phyloP scores from a whole-genome alignment of 768 basidiomycete genomes.

The Podaxis sp. region DNA sequence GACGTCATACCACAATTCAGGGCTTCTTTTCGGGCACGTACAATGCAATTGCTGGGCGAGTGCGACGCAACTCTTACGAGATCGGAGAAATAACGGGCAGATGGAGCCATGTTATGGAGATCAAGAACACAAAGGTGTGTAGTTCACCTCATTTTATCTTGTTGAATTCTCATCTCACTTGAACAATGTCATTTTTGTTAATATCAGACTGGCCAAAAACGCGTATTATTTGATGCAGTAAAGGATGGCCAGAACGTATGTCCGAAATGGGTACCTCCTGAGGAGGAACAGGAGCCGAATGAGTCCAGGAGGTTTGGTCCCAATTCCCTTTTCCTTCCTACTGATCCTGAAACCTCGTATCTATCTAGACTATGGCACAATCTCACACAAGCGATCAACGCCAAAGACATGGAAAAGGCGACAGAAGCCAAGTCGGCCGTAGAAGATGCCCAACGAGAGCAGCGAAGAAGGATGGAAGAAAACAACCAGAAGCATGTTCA shows the following conservation, averaged over 20 bases:
- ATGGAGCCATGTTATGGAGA: constrained; percentile 92
- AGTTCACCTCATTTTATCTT: background rate
- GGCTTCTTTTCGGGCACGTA: constrained; percentile 98
- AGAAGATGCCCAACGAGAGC: constrained; percentile 90
- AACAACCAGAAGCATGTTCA: constrained; percentile 67
- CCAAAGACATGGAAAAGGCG: constrained; percentile 92
- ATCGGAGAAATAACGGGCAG: constrained; percentile 86
- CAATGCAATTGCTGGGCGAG: constrained; percentile 82
- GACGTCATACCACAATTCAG: constrained; percentile 33
- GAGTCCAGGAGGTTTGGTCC: constrained; percentile 78
- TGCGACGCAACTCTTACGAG: constrained; percentile 63
- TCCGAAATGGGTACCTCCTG: constrained; percentile 83
- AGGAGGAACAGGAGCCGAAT: constrained; percentile 84
- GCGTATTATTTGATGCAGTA: constrained; percentile 80
- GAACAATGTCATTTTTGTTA: background rate
- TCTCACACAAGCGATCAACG: constrained; percentile 81
- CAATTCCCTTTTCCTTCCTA: background rate
- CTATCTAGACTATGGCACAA: constrained; percentile 70
- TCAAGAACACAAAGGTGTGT: constrained; percentile 66
- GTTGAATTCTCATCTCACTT: background rate
- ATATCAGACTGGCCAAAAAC: constrained; percentile 62
- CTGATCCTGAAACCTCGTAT: constrained; percentile 1
- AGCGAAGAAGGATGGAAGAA: constrained; percentile 72
- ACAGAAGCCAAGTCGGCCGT: constrained; percentile 87
- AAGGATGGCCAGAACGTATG: constrained; percentile 73